Base-by-base conservation (phyloP, 176 grass and related monocot genomes). In the Carex kokanica region DNA sequence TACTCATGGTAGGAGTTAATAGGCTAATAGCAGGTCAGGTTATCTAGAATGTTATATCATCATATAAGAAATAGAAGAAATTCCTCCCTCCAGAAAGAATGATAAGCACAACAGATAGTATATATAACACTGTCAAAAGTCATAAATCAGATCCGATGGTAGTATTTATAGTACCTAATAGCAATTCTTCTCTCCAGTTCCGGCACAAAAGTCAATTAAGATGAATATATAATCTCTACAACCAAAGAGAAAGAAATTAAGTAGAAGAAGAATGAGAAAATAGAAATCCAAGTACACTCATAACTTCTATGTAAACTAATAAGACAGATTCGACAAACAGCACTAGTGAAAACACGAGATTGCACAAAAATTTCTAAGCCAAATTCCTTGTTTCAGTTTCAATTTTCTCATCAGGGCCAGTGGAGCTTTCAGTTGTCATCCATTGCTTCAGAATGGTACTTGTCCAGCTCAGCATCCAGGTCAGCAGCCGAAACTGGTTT, bases 391-490 rank as follows among this genome's bases (percentile, higher is more conserved):
- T 29, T 27, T 54, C 24, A 31, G 45, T 54, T 79, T 81, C 29
- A 38, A 64, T 67, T 21, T 59, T 65, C 59, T 66, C 77, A 85
- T 49, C 70, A 74, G 38, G n/a, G 41, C 13, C 20, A 24, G 12
- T 49, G 45, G 43, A 74, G 70, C 52, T 32, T 83, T 94, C 84
- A 94, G 68, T 94, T 90, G 53, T 84, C 74, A 60, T 90, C 84
- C 81, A 88, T 89, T 51, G 93, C 85, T 25, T 81, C 60, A 24
- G 88, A 61, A 79, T 92, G 93, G 77, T 94, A 94, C 78, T 92
- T 89, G 69, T 94, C 93, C 70, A 94, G 81, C 81, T 94, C 93
- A 83, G 90, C 90, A 67, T 94, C 93, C 70, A 94, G 93, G 84
- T 94, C 93, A 79, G 86, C 86, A 85, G 84, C 86, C 23, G 93